Percentiles rank a stretch among this genome's conserved stretches.
These are phyloP conservation scores for Cornus kousa DNA, from an alignment of 148 eudicot species.

Conservation along the genomic window DNA sequence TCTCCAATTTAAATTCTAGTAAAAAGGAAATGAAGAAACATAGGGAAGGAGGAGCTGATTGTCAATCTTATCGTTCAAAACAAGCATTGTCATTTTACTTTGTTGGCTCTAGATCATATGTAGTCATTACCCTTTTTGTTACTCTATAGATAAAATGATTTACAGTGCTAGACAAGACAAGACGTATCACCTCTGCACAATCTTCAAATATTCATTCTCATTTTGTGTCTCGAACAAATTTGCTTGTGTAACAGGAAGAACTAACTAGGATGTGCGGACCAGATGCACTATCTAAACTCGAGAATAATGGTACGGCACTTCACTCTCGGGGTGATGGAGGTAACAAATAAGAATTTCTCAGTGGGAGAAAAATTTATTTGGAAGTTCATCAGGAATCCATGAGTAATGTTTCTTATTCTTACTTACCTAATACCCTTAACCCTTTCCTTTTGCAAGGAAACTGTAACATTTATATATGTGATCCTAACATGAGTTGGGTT, in stretches of 20 bases:
- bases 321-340: constrained; percentile 30
- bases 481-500: background rate
- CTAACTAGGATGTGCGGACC: constrained; percentile 52
- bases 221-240: constrained; percentile 8
- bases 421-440: background rate
- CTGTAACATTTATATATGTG: background rate
- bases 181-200: background rate
- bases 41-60: background rate
- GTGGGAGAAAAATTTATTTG: background rate
- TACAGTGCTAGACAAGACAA: background rate
- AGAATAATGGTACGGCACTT: constrained; percentile 28
- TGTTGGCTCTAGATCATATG: background rate
- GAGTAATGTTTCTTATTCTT: constrained; percentile 1
- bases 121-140: background rate
- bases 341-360: constrained; percentile 25
- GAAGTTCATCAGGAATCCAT: background rate
- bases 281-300: constrained; percentile 39
- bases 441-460: background rate
- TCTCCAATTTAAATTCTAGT: background rate
- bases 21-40: background rate
- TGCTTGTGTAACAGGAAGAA: constrained; percentile 56
- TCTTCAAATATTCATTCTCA: too few species aligned
- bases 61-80: background rate
- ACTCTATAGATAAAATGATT: background rate
- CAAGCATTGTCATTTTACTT: background rate